Conservation (phyloP, 108 stramenopile genomes). For the Cyclotella kingstonii region DNA sequence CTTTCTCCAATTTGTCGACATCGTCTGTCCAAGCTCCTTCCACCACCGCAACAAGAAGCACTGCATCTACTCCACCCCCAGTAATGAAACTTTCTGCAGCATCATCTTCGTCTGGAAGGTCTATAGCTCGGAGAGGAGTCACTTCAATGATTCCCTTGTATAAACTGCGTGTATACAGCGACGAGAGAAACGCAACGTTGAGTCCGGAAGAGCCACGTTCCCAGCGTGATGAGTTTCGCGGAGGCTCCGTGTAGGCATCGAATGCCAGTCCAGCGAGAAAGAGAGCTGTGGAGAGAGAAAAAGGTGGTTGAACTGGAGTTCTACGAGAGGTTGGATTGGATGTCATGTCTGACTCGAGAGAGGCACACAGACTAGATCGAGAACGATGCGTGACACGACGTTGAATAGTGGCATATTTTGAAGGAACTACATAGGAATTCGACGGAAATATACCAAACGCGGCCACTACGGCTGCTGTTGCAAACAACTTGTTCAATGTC, state of each 20-base stretch:
- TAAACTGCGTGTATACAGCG: conserved; percentile 60
- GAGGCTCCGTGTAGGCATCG: conserved; percentile 80
- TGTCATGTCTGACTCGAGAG: too few relatives aligned
- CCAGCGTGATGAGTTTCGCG: conserved; percentile 70
- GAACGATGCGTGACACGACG: too few relatives aligned
- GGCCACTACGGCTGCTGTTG: too few relatives aligned
- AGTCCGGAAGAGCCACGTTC: conserved; percentile 72
- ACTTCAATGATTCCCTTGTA: conserved; percentile 76
- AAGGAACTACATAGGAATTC: too few relatives aligned
- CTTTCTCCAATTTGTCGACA: conserved; percentile 63
- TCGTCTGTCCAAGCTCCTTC: conserved; percentile 81
- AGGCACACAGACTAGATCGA: too few relatives aligned
- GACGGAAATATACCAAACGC: too few relatives aligned
- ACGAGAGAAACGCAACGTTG: conserved; percentile 70
- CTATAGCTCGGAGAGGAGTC: conserved; percentile 48
- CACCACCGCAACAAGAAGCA: conserved; percentile 55
- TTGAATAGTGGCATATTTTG: too few relatives aligned
- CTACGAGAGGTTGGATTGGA: too few relatives aligned
- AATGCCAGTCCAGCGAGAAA: conserved; percentile 81
- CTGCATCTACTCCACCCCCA: conserved; percentile 74
- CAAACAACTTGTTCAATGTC: too few relatives aligned
- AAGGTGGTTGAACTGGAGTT: conserved; percentile 33
- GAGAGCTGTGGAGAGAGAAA: conserved; percentile 56
- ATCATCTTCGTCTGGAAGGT: conserved; percentile 75
- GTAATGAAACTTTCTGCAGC: conserved; percentile 56